Base-by-base conservation (phyloP, 805 yeast genomes). In the Nakazawaea sp. region DNA sequence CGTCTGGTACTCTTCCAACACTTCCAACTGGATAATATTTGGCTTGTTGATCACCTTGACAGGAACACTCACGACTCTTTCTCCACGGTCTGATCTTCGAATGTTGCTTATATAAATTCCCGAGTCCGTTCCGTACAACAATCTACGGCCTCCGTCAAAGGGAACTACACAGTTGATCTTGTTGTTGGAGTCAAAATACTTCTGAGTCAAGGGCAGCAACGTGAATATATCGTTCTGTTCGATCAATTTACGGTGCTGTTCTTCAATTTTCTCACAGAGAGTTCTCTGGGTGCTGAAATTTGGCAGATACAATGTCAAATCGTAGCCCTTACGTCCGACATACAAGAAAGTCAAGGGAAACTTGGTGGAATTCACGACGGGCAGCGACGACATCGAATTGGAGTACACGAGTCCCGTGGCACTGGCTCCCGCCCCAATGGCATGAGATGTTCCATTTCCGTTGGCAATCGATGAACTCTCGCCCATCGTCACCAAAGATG, bases 111-210 rank as follows among this genome's bases (percentile, higher is more conserved):
- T 75, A 67, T 82, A 92, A 3, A 92, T 78, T 4, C 98, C 97
- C 1, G 81, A 71, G 53, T 87, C 95, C 0, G 97, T 88, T 30
- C 97, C 97, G 52, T 85, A 89, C 25, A 92, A 57, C 45, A 89
- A 62, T 53, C 89, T 85, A 45, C 95, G 74, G 16, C 97, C 97
- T 36, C 96, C 96, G 53, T 92, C 95, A 56, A 85, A 82, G 24
- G 96, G 95, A 27, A 84, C 88, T 20, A 88, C 90, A 64, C 97
- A 88, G 53, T 86, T 88, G 49, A 90, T 84, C 43, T 82, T 75
- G 52, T 89, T 78, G 16, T 68, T 69, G 33, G 78, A 75, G 45
- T 78, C 87, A 58, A 89, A 89, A 50, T 77, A 76, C 43, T 82
- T 69, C 18, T 86, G 79, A 45, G 82, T 84, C 38, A 86, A 68